Conservation (phyloP, 2,329 filamentous ascomycete genomes). For the Arthrobotrys musiformis region DNA sequence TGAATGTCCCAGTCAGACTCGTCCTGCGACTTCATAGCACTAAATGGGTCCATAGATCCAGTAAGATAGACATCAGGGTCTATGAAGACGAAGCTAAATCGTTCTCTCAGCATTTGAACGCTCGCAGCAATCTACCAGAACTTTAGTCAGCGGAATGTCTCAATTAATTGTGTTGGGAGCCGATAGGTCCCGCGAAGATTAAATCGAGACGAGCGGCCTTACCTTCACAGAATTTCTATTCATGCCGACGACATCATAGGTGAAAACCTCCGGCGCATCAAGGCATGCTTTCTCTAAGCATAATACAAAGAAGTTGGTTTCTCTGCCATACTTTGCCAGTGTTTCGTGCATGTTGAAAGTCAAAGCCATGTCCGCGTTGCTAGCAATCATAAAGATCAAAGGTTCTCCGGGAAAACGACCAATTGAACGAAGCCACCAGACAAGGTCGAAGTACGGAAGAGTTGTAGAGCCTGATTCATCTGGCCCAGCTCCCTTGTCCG, state of each 20-base stretch:
- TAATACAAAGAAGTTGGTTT: constrained; percentile 45
- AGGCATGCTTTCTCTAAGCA: constrained; percentile 50
- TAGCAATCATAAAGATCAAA: constrained; percentile 41
- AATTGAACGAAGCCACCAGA: constrained; percentile 49
- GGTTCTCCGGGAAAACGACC: constrained; percentile 38
- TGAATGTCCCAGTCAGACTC: constrained; percentile 43
- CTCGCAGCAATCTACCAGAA: constrained; percentile 40
- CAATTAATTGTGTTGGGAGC: constrained; percentile 35
- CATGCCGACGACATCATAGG: constrained; percentile 49
- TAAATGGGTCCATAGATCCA: constrained; percentile 29
- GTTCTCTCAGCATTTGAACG: constrained; percentile 44
- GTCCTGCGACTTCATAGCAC: constrained; percentile 17
- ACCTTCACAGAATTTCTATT: constrained; percentile 50
- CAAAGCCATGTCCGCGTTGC: constrained; percentile 48
- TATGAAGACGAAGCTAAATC: constrained; percentile 44
- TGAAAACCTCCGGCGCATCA: constrained; percentile 45
- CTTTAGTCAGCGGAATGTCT: too few relatives aligned
- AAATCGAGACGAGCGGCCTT: neutral
- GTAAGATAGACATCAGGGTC: constrained; percentile 54
- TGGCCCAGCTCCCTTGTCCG: constrained; percentile 7
- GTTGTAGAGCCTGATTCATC: constrained; percentile 45
- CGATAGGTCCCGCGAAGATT: neutral
- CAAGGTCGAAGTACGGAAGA: constrained; percentile 51
- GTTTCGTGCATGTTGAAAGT: constrained; percentile 53
- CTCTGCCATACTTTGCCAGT: constrained; percentile 21